Evolutionary conservation across 2,329 filamentous ascomycete species (phyloP).

Genomic region (Clarireedia homoeocarpa): DNA sequence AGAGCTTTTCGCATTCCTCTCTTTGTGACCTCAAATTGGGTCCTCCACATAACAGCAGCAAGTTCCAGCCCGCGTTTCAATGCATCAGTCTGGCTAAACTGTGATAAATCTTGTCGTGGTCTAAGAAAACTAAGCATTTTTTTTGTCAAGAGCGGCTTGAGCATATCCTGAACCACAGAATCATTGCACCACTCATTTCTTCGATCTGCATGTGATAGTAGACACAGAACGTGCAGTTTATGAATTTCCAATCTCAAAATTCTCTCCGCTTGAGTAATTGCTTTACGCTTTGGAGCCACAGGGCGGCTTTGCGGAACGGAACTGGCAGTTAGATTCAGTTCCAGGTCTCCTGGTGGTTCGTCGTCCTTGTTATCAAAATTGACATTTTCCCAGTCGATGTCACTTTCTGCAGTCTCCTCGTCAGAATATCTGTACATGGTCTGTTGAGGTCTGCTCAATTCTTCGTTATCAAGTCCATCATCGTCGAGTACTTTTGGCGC

Average conservation of each 20-base stretch:
- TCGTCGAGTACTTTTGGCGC: background rate
- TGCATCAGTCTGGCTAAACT: constrained; percentile 69
- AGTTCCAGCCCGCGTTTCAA: constrained; percentile 73
- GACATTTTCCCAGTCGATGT: constrained; percentile 58
- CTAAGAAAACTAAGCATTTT: constrained; percentile 61
- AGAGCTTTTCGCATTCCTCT: constrained; percentile 61
- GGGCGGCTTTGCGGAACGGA: constrained; percentile 11
- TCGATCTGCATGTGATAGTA: constrained; percentile 67
- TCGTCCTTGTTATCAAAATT: constrained; percentile 31
- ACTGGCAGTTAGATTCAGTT: constrained; percentile 29
- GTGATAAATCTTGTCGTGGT: constrained; percentile 57
- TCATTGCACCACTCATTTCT: constrained; percentile 91
- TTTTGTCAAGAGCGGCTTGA: constrained; percentile 57
- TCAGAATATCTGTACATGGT: constrained; percentile 41
- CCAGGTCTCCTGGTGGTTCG: constrained; percentile 25
- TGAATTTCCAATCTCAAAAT: constrained; percentile 65
- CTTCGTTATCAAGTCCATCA: background rate
- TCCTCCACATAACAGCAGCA: constrained; percentile 57
- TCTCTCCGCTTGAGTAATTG: constrained; percentile 46
- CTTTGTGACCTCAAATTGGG: constrained; percentile 62
- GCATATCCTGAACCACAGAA: constrained; percentile 52
- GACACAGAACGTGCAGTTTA: constrained; percentile 75
- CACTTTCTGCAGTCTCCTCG: constrained; percentile 45
- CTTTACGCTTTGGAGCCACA: constrained; percentile 33
- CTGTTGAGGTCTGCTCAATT: constrained; percentile 25